A percentile compares a stretch with the other conserved stretches of the same genome.
phyloP scores from a whole-genome alignment of 2,329 filamentous ascomycete species.

The Alternaria dauci region DNA sequence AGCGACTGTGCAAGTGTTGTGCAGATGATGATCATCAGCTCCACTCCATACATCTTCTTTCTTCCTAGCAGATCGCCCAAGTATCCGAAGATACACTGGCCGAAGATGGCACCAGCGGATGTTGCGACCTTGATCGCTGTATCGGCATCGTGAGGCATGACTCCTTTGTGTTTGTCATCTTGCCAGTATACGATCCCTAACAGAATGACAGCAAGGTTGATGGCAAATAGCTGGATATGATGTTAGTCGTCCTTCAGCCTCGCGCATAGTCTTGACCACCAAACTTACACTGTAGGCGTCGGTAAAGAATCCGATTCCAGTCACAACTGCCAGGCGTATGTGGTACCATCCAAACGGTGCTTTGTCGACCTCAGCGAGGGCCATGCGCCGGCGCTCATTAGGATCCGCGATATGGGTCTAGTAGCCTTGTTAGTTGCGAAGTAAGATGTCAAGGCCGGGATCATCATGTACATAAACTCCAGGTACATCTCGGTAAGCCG shows the following conservation, averaged over 20 bases:
- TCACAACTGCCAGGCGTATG: slow-evolving; percentile 77
- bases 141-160: slow-evolving; percentile 72
- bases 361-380: slow-evolving; percentile 49
- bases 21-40: slow-evolving; percentile 52
- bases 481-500: slow-evolving; percentile 43
- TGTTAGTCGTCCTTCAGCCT: slow-evolving; percentile 10
- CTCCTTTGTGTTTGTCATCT: slow-evolving; percentile 50
- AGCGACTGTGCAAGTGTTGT: slow-evolving; percentile 52
- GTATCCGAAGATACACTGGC: slow-evolving; percentile 74
- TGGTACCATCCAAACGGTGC: slow-evolving; percentile 67
- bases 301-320: slow-evolving; percentile 88
- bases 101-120: slow-evolving; percentile 82
- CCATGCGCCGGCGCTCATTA: slow-evolving; percentile 49
- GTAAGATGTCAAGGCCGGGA: background rate
- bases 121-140: slow-evolving; percentile 88
- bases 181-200: slow-evolving; percentile 81
- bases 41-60: slow-evolving; percentile 80
- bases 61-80: slow-evolving; percentile 80
- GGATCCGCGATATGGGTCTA: slow-evolving; percentile 45
- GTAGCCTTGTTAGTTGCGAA: slow-evolving; percentile 18
- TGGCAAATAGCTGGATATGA: slow-evolving; percentile 62
- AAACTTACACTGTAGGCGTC: slow-evolving; percentile 69
- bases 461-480: slow-evolving; percentile 32
- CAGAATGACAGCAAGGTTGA: slow-evolving; percentile 65
- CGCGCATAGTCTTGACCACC: background rate